phyloP scores from a whole-genome alignment of 2,329 filamentous ascomycete species.

The Aspergillus transmontanensis region DNA sequence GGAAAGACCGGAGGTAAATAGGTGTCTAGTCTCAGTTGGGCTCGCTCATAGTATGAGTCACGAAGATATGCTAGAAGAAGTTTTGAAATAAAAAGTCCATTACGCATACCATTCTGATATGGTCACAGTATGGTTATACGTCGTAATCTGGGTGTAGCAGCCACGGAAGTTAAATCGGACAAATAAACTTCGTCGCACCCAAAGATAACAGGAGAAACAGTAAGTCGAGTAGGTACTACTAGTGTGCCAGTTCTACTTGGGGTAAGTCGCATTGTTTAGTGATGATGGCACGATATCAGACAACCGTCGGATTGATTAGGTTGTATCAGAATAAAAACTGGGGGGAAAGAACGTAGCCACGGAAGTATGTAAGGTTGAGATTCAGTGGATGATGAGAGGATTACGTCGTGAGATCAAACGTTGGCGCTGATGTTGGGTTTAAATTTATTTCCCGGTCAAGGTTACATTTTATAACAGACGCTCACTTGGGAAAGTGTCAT shows the following conservation, averaged over 20 bases:
- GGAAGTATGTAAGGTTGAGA: too few relatives aligned
- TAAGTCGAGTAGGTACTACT: too few relatives aligned
- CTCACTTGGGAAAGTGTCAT: not conserved
- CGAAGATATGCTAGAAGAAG: not conserved
- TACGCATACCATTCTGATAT: not conserved
- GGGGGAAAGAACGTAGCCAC: too few relatives aligned
- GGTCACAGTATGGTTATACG: not conserved
- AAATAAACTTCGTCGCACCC: not conserved
- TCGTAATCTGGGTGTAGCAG: not conserved
- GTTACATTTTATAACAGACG: not conserved
- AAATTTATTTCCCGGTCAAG: not conserved
- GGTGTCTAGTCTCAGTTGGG: slow-evolving; percentile 5
- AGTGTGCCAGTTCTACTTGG: too few relatives aligned
- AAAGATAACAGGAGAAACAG: not conserved
- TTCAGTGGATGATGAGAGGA: slow-evolving; percentile 3
- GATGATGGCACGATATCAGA: too few relatives aligned
- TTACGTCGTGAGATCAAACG: slow-evolving; percentile 7
- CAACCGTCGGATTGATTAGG: too few relatives aligned
- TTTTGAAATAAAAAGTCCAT: not conserved
- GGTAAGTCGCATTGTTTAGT: too few relatives aligned
- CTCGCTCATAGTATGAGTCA: not conserved
- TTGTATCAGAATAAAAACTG: too few relatives aligned
- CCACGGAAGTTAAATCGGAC: not conserved
- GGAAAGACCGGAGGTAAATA: slow-evolving; percentile 53
- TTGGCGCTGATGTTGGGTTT: not conserved